A percentile compares a stretch with the other conserved stretches of the same genome.
phyloP scores from a whole-genome alignment of 2,329 filamentous ascomycete genomes.

The Aspergillus sp. region DNA sequence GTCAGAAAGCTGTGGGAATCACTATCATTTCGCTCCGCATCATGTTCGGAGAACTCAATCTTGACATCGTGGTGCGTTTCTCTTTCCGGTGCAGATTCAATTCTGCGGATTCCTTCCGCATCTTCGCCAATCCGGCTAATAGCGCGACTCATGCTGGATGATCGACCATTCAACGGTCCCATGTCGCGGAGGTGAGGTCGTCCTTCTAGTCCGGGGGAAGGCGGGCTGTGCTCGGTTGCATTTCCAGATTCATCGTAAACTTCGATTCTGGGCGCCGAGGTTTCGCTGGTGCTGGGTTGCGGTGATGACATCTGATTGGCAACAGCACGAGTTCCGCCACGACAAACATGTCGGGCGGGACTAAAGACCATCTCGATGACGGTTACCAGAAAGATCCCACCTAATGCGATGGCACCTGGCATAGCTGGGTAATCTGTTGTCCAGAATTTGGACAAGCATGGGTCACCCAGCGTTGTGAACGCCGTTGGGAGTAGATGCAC shows the following conservation, averaged over 20 bases:
- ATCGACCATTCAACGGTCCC: conserved; percentile 22
- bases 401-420: conserved; percentile 45
- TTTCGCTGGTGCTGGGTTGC: background rate
- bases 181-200: conserved; percentile 19
- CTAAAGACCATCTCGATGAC: conserved; percentile 56
- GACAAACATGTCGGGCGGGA: conserved; percentile 26
- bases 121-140: conserved; percentile 23
- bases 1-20: conserved; percentile 7
- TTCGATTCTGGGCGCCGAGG: background rate
- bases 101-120: conserved; percentile 15
- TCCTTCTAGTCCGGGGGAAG: conserved; percentile 6
- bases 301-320: background rate
- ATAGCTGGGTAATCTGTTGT: conserved; percentile 43
- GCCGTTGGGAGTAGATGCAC: conserved; percentile 70
- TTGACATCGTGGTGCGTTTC: conserved; percentile 10
- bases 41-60: conserved; percentile 8
- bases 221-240: background rate
- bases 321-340: conserved; percentile 7
- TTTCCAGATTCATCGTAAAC: background rate
- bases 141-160: conserved; percentile 23
- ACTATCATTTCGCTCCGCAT: conserved; percentile 14
- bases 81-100: conserved; percentile 16
- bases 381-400: conserved; percentile 41
- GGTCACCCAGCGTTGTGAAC: conserved; percentile 43
- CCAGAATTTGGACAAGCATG: conserved; percentile 51